A percentile compares a stretch with the other conserved stretches of the same genome.
phyloP scores from a whole-genome alignment of 2,329 filamentous ascomycete genomes.

The Pyrenophora graminea region DNA sequence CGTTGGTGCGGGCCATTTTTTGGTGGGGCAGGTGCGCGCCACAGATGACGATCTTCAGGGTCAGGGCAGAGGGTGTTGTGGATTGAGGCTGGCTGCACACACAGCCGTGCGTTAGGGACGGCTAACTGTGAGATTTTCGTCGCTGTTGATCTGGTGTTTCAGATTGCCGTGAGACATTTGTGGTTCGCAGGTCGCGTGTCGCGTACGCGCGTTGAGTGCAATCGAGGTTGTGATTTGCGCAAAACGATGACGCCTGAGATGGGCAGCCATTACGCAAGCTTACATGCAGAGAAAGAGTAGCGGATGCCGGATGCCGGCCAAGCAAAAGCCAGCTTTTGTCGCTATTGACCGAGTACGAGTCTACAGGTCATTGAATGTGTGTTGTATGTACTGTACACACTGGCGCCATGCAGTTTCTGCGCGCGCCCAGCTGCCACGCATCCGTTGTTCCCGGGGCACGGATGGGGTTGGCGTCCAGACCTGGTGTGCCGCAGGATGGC shows the following conservation, averaged over 20 bases:
- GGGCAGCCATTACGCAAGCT: constrained; percentile 5
- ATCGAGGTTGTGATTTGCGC: neutral
- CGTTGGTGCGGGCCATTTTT: neutral
- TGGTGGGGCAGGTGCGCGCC: neutral
- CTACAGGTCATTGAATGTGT: constrained; percentile 5
- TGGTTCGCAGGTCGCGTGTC: neutral
- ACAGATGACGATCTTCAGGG: constrained; percentile 18
- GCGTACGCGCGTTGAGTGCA: constrained; percentile 4
- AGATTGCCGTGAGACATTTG: constrained; percentile 12
- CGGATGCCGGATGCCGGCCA: neutral
- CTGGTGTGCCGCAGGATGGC: constrained; percentile 11
- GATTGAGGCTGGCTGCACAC: neutral
- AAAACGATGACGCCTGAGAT: constrained; percentile 1
- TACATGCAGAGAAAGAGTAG: neutral
- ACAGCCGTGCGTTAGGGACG: constrained; percentile 1
- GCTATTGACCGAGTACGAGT: constrained; percentile 2
- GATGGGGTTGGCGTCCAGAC: constrained; percentile 19
- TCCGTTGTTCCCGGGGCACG: constrained; percentile 16
- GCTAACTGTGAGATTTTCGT: constrained; percentile 1
- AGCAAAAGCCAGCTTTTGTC: neutral
- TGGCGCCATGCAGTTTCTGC: constrained; percentile 7
- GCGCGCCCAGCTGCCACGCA: neutral
- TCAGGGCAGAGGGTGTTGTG: neutral
- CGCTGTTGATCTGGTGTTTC: constrained; percentile 8
- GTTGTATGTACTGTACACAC: neutral